Evolutionary conservation across 2,329 filamentous ascomycete species (phyloP).

Genomic region (Cytospora chrysosperma): DNA sequence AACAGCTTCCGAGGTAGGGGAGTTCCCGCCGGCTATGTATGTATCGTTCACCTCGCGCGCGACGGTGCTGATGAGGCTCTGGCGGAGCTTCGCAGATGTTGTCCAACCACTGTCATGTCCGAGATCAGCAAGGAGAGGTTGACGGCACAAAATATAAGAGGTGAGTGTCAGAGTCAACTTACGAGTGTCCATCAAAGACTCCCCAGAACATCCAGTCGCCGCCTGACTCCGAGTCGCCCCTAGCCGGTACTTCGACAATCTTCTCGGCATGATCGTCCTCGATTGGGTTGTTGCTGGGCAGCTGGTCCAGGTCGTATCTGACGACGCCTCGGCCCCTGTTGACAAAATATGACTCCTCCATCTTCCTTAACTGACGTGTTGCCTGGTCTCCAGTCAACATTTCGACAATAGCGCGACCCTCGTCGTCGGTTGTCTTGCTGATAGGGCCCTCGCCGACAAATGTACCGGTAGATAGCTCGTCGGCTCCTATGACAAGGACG

Average conservation of each 20-base stretch:
- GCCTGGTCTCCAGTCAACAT: slow-evolving; percentile 97
- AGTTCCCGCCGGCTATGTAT: slow-evolving; percentile 70
- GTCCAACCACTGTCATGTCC: slow-evolving; percentile 76
- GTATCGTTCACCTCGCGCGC: slow-evolving; percentile 89
- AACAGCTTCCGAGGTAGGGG: slow-evolving; percentile 76
- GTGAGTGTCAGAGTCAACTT: slow-evolving; percentile 36
- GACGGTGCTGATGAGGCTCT: slow-evolving; percentile 88
- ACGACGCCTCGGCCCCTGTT: slow-evolving; percentile 88
- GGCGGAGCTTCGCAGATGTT: slow-evolving; percentile 91
- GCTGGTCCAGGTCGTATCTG: slow-evolving; percentile 90
- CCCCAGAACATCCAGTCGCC: slow-evolving; percentile 99
- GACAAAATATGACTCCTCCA: slow-evolving; percentile 89
- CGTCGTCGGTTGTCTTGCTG: slow-evolving; percentile 82
- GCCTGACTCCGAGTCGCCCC: slow-evolving; percentile 47
- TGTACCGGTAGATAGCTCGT: slow-evolving; percentile 84
- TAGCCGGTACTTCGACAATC: slow-evolving; percentile 83
- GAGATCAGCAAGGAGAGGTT: slow-evolving; percentile 25
- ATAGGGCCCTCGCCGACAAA: slow-evolving; percentile 84
- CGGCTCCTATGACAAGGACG: slow-evolving; percentile 84
- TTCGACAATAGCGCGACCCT: slow-evolving; percentile 82
- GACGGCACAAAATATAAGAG: no score
- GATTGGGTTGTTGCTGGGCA: slow-evolving; percentile 95
- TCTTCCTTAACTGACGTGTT: slow-evolving; percentile 81
- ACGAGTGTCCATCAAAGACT: slow-evolving; percentile 97
- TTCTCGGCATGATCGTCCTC: slow-evolving; percentile 98